Conservation (phyloP, 176 grass and related monocot genomes). For the Raddia guianensis region DNA sequence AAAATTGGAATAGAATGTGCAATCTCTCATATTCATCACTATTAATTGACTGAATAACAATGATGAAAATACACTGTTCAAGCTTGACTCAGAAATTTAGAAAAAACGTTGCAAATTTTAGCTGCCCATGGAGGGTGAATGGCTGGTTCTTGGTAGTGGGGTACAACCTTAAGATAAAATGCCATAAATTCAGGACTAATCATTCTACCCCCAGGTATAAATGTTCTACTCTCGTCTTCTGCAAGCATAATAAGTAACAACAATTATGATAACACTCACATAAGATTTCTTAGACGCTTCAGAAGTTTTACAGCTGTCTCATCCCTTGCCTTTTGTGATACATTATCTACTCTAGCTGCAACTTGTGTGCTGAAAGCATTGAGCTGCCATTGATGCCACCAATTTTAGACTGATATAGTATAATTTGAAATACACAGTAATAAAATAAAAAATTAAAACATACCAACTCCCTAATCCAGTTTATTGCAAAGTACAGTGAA, state of each 20-base stretch:
- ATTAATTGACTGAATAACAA: not conserved
- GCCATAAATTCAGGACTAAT: constrained; percentile 19
- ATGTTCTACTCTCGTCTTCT: constrained; percentile 20
- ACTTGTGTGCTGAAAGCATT: constrained; percentile 91
- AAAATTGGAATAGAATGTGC: not conserved
- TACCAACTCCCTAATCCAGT: constrained; percentile 97
- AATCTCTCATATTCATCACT: not conserved
- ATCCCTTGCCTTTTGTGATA: constrained; percentile 63
- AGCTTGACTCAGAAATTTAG: constrained; percentile 29
- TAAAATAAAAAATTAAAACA: constrained; percentile 37
- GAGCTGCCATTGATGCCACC: constrained; percentile 60
- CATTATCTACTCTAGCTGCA: constrained; percentile 55
- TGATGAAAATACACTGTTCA: constrained; percentile 13
- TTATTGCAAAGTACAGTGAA: constrained; percentile 89
- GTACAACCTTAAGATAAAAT: not conserved
- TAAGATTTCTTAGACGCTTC: constrained; percentile 84
- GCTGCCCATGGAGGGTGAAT: constrained; percentile 25
- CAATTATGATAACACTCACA: constrained; percentile 57
- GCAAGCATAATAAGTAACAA: constrained; percentile 28
- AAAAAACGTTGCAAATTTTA: constrained; percentile 2
- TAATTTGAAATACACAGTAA: constrained; percentile 20
- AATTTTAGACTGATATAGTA: constrained; percentile 43
- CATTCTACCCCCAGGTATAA: constrained; percentile 28
- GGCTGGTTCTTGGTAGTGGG: constrained; percentile 7
- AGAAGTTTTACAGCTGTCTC: constrained; percentile 70